Evolutionary conservation across 2,329 filamentous ascomycete genomes (phyloP).

Genomic region (Neonectria sp.): DNA sequence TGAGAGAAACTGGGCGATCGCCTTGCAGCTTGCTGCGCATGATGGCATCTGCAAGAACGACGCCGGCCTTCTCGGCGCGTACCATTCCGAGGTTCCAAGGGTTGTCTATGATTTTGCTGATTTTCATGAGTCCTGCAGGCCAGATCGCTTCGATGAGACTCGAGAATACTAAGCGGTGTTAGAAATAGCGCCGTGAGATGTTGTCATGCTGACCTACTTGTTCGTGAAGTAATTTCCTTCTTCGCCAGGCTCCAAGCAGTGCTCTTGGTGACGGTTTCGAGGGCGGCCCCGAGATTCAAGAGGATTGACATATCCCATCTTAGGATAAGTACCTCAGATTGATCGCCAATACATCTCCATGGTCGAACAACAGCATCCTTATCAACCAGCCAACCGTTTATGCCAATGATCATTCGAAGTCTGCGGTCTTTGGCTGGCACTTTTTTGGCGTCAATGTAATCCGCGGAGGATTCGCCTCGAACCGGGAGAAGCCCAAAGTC

Average conservation of each 20-base stretch:
- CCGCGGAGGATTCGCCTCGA: constrained; percentile 60
- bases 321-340: constrained; percentile 85
- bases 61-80: constrained; percentile 80
- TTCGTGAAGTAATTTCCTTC: constrained; percentile 62
- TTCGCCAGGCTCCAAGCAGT: constrained; percentile 84
- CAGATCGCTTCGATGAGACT: constrained; percentile 73
- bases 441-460: constrained; percentile 65
- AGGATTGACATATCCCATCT: constrained; percentile 87
- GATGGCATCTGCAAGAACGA: constrained; percentile 84
- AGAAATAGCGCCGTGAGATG: background rate
- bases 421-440: constrained; percentile 73
- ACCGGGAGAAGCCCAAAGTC: constrained; percentile 91
- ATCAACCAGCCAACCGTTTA: constrained; percentile 85
- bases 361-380: constrained; percentile 78
- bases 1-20: constrained; percentile 83
- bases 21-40: constrained; percentile 84
- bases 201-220: constrained; percentile 57
- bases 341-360: constrained; percentile 82
- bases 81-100: constrained; percentile 84
- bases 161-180: constrained; percentile 61
- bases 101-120: constrained; percentile 84
- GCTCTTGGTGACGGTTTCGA: constrained; percentile 83
- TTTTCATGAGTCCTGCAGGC: constrained; percentile 75
- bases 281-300: constrained; percentile 81
- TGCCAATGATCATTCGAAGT: constrained; percentile 85